A percentile compares a stretch with the other conserved stretches of the same genome.
Evolutionary conservation across 495 filamentous ascomycete genomes (phyloP).

Genomic region (Talaromyces adpressus): DNA sequence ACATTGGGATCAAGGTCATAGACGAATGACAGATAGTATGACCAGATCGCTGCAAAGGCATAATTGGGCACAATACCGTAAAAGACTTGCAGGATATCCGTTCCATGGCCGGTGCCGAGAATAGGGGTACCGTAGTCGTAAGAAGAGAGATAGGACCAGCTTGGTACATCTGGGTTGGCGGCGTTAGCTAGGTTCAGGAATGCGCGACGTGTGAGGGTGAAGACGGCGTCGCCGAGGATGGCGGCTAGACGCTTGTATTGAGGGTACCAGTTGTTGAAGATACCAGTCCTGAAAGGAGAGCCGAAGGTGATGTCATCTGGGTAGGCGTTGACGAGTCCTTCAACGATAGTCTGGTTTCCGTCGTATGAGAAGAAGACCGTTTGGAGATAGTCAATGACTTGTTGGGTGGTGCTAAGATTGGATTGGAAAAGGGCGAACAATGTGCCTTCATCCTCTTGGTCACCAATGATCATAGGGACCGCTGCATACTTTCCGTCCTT

Average conservation of each 20-base stretch:
- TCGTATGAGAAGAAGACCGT: constrained; percentile 45
- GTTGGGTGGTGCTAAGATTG: constrained; percentile 52
- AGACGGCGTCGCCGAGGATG: constrained; percentile 64
- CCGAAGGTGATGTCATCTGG: constrained; percentile 41
- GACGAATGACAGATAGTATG: constrained; percentile 60
- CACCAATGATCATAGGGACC: constrained; percentile 52
- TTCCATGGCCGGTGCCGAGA: constrained; percentile 66
- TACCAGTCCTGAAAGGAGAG: constrained; percentile 58
- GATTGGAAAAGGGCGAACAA: constrained; percentile 55
- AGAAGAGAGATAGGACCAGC: constrained; percentile 65
- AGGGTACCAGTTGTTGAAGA: constrained; percentile 59
- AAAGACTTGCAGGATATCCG: constrained; percentile 60
- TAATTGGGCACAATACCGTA: constrained; percentile 55
- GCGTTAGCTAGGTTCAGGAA: constrained; percentile 39
- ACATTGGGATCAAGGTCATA: constrained; percentile 59
- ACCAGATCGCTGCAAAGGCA: constrained; percentile 49
- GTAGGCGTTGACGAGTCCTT: constrained; percentile 50
- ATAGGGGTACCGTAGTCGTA: constrained; percentile 64
- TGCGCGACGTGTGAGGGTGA: constrained; percentile 54
- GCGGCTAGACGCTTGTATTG: constrained; percentile 71
- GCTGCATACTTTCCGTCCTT: constrained; percentile 45
- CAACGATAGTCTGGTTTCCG: constrained; percentile 36
- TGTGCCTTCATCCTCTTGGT: constrained; percentile 57
- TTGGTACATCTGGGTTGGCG: constrained; percentile 46
- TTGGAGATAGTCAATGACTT: constrained; percentile 53